Conservation (phyloP, 345 rosid species). For the Pugionium dolabratum region DNA sequence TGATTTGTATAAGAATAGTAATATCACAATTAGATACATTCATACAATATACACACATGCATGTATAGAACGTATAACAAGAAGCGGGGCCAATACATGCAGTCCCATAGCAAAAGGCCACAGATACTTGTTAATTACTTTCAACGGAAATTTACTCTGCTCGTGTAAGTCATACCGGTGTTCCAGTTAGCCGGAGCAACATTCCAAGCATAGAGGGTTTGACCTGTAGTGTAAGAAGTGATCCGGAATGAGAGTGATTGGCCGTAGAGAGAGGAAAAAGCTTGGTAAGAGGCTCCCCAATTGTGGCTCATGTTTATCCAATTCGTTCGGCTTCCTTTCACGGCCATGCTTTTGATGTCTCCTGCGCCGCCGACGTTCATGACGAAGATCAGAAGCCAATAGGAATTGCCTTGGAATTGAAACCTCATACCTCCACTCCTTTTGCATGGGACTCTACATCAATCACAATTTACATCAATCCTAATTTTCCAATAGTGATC, state of each 20-base stretch:
- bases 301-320: conserved; percentile 93
- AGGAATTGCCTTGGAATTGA: conserved; percentile 62
- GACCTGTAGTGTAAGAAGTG: conserved; percentile 53
- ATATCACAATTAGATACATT: conserved; percentile 24
- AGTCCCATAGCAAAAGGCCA: conserved; percentile 27
- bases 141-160: conserved; percentile 38
- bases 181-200: conserved; percentile 45
- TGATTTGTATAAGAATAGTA: too few relatives aligned
- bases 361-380: conserved; percentile 78
- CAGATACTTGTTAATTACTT: conserved; percentile 23
- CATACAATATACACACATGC: conserved; percentile 21
- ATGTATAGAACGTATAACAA: conserved; percentile 16
- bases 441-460: conserved; percentile 64
- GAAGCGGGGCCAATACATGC: conserved; percentile 33
- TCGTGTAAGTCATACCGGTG: conserved; percentile 33
- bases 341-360: conserved; percentile 56
- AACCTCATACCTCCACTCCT: conserved; percentile 76
- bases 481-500: too few relatives aligned
- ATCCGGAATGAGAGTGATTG: conserved; percentile 78
- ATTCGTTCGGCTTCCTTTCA: conserved; percentile 71
- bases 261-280: conserved; percentile 67
- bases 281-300: conserved; percentile 94
- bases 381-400: conserved; percentile 57
- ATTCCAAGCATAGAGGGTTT: conserved; percentile 39
- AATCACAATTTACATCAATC: background rate